Evolutionary conservation across 169 alveolate species (phyloP).

Genomic region (Plasmodium relictum): DNA sequence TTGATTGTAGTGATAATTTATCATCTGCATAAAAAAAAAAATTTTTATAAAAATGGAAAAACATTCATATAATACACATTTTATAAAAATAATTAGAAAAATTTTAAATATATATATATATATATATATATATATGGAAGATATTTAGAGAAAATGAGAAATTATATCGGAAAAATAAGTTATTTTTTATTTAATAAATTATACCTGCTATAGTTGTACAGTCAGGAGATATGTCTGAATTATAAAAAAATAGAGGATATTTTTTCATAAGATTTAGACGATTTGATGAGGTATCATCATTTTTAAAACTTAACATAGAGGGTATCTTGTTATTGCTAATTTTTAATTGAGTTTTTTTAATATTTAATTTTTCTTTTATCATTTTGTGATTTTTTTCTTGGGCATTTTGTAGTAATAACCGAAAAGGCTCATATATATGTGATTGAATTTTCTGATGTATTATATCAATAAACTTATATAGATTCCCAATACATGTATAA

Average conservation of each 20-base stretch:
- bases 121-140: neutral
- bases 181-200: neutral
- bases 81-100: no score
- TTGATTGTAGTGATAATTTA: slow-evolving; percentile 27
- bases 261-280: slow-evolving; percentile 4
- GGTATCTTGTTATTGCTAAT: slow-evolving; percentile 15
- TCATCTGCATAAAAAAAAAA: slow-evolving; percentile 22
- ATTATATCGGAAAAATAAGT: neutral
- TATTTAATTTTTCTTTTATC: neutral
- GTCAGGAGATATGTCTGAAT: slow-evolving; percentile 55
- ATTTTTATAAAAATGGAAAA: neutral
- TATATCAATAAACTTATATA: slow-evolving; percentile 24
- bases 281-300: neutral
- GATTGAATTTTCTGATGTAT: neutral
- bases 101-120: neutral
- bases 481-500: slow-evolving; percentile 25
- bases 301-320: neutral
- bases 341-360: slow-evolving; percentile 9
- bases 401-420: slow-evolving; percentile 25
- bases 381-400: no score
- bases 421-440: neutral
- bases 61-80: neutral
- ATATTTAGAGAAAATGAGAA: no score
- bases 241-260: slow-evolving; percentile 39
- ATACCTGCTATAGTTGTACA: slow-evolving; percentile 36